Conservation (phyloP, 169 alveolate genomes). For the Babesia bovis region DNA sequence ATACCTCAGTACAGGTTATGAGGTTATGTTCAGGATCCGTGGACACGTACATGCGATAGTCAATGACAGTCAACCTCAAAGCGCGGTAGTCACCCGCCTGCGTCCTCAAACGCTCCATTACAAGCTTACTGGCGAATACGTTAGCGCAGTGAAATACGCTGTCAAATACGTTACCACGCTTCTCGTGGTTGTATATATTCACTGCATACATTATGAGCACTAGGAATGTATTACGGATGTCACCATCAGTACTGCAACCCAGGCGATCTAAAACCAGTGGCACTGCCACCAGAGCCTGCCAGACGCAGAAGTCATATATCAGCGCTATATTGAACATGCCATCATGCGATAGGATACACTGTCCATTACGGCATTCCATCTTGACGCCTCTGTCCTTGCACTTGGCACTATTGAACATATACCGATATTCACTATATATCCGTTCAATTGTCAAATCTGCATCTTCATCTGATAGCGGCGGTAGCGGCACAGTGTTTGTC, state of each 20-base stretch:
- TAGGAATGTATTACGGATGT: constrained; percentile 8
- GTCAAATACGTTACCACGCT: constrained; percentile 40
- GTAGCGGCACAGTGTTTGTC: constrained; percentile 39
- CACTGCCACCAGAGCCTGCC: constrained; percentile 49
- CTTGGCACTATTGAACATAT: constrained; percentile 2
- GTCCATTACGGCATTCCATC: constrained; percentile 33
- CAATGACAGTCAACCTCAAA: constrained; percentile 13
- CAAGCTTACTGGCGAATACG: constrained; percentile 21
- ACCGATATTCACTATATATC: constrained; percentile 33
- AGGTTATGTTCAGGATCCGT: constrained; percentile 11
- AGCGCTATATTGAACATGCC: constrained; percentile 30
- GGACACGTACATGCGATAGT: constrained; percentile 21
- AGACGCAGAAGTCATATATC: constrained; percentile 47
- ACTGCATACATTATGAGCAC: constrained; percentile 18
- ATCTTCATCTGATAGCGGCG: constrained; percentile 20
- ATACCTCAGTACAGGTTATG: constrained; percentile 30
- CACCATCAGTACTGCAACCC: constrained; percentile 40
- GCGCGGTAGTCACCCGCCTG: constrained; percentile 40
- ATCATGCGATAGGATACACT: constrained; percentile 18
- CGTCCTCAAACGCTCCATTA: constrained; percentile 38
- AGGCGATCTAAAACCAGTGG: constrained; percentile 20
- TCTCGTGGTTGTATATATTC: not conserved
- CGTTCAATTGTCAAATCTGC: constrained; percentile 45
- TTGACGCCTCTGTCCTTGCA: not conserved
- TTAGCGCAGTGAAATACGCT: constrained; percentile 14